These are phyloP conservation scores for Fistulifera solaris DNA, from an alignment of 108 stramenopile genomes.

Conservation along the genomic window DNA sequence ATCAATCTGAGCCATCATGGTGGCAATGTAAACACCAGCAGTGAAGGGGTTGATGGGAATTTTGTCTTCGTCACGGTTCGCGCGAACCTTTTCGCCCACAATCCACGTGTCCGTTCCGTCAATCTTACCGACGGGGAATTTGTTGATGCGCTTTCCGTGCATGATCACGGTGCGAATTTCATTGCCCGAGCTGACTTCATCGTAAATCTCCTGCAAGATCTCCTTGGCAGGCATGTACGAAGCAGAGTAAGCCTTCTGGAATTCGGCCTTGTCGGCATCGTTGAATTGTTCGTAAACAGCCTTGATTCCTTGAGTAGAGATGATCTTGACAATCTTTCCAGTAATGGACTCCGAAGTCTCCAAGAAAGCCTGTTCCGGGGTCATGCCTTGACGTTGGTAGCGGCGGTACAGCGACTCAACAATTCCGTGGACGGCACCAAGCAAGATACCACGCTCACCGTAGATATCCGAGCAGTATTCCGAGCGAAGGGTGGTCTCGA, in stretches of 20 bases:
- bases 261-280: conserved; percentile 83
- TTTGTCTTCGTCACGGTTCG: conserved; percentile 87
- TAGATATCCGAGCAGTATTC: conserved; percentile 98
- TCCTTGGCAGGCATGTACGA: conserved; percentile 95
- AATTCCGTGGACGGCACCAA: conserved; percentile 97
- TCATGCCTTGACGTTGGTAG: conserved; percentile 95
- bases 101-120: conserved; percentile 96
- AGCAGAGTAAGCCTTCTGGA: conserved; percentile 90
- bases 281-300: conserved; percentile 86
- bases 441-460: conserved; percentile 94
- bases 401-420: conserved; percentile 95
- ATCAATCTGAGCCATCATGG: conserved; percentile 99
- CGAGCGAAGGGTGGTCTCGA: conserved; percentile 91
- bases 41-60: conserved; percentile 98
- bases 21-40: conserved; percentile 95
- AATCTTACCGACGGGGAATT: conserved; percentile 97
- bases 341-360: conserved; percentile 94
- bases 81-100: conserved; percentile 94
- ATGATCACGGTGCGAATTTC: conserved; percentile 97
- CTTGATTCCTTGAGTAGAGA: conserved; percentile 93
- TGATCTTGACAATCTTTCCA: conserved; percentile 93
- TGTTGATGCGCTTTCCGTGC: conserved; percentile 85
- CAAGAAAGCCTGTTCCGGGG: conserved; percentile 89
- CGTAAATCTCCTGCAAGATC: conserved; percentile 98
- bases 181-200: conserved; percentile 94